A percentile compares a stretch with the other conserved stretches of the same genome.
phyloP scores from a whole-genome alignment of 176 grass and related monocot genomes.

The Olyra latifolia region DNA sequence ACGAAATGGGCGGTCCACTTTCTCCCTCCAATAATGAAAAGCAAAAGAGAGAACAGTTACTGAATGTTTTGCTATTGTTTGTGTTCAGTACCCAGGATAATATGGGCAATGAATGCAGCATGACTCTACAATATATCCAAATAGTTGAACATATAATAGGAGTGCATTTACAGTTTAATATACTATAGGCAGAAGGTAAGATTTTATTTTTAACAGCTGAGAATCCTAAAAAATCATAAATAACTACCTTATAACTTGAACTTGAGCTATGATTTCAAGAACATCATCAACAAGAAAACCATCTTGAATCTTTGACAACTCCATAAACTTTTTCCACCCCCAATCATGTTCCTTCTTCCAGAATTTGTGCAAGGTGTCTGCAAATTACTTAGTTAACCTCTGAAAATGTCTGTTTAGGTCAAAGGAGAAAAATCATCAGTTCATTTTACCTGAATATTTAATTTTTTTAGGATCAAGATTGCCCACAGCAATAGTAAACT shows the following conservation, averaged over 20 bases:
- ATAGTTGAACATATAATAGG: constrained; percentile 13
- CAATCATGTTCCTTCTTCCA: constrained; percentile 99
- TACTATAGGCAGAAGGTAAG: constrained; percentile 19
- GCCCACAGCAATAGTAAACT: constrained; percentile 92
- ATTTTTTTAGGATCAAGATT: constrained; percentile 98
- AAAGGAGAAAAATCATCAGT: constrained; percentile 13
- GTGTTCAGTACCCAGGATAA: background rate
- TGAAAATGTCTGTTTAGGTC: constrained; percentile 24
- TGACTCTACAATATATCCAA: constrained; percentile 20
- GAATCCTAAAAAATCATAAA: constrained; percentile 13
- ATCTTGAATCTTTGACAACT: constrained; percentile 91
- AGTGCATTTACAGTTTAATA: background rate
- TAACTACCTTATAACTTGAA: constrained; percentile 94
- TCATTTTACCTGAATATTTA: constrained; percentile 84
- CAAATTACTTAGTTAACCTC: constrained; percentile 50
- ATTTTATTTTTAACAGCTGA: background rate
- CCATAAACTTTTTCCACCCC: constrained; percentile 99
- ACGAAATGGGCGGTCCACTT: constrained; percentile 64
- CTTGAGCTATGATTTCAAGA: constrained; percentile 93
- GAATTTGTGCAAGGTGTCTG: constrained; percentile 92
- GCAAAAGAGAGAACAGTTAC: constrained; percentile 30
- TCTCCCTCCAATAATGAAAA: constrained; percentile 60
- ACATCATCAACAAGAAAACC: constrained; percentile 88
- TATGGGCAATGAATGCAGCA: background rate
- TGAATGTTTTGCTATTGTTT: constrained; percentile 9